Base-by-base conservation (phyloP, 2,329 filamentous ascomycete species). In the Endoconidiophora laricicola region DNA sequence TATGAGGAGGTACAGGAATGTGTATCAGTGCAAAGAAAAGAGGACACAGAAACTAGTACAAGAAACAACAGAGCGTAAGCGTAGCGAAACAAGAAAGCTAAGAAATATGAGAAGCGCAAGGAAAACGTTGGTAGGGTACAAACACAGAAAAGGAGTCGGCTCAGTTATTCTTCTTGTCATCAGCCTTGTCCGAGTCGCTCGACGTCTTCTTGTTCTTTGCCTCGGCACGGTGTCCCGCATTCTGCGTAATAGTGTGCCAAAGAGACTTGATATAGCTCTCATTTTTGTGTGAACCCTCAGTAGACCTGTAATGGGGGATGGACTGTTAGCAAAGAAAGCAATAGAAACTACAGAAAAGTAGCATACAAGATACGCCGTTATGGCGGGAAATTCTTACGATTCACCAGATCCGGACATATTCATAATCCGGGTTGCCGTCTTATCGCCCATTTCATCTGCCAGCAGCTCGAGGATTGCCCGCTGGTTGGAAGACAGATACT, bases 401-500 rank as follows among this genome's bases (percentile, higher is more conserved):
- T 42, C 10, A 38, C 40, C 37, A 12, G 33, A 14, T 14, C 43
- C 44, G 22, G 62, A 70, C 60, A 94, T 69, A 60, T 93, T 90
- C 87, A 98, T 96, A 51, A 94, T 78, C 43, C 91, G 76, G 69
- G 86, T 91, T 33, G 91, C 91, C 24, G 78, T 86, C 69, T 88
- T 87, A 65, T 98, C 91, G 38, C 77, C 81, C 79, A 98, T 83
- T 69, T 98, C 91, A 59, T 98, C 88, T 5, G 91, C 91, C 56
- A 98, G 76, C 78, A 96, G 90, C 69, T 98, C 91, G 42, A 94
- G 68, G 53, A 98, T 83, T 1, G 86, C 93, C 49, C 91, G 76
- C 69, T 98, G 88, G 67, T 94, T 96, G 43, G 83, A 76, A 49
- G 76, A 86, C 56, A 98, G 72, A 60, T 90, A 95, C 67, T 94